Conservation (phyloP, 1,139 yeast genomes). For the Zygosaccharomyces pseudobailii region DNA sequence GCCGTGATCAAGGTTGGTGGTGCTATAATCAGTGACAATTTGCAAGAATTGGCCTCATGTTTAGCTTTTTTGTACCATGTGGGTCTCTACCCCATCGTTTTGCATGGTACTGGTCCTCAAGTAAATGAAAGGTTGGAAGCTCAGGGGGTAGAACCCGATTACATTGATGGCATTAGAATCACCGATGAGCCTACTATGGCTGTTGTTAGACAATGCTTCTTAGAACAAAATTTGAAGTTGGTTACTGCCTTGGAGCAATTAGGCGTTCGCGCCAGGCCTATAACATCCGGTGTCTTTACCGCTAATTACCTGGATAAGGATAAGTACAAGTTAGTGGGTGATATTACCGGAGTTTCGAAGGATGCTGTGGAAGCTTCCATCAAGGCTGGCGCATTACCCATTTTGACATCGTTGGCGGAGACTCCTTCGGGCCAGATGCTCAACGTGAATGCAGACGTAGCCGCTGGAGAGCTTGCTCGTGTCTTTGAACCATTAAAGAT, state of each 20-base stretch:
- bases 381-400: constrained; percentile 94
- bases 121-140: constrained; percentile 89
- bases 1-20: constrained; percentile 99
- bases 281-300: constrained; percentile 94
- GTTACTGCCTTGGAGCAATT: constrained; percentile 93
- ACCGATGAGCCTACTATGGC: constrained; percentile 94
- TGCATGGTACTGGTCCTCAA: constrained; percentile 99
- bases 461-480: constrained; percentile 96
- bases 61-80: constrained; percentile 94
- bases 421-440: constrained; percentile 94
- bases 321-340: constrained; percentile 89
- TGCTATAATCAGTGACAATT: constrained; percentile 92
- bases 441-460: constrained; percentile 97
- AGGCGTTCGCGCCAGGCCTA: constrained; percentile 98
- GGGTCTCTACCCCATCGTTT: constrained; percentile 91
- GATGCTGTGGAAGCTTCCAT: constrained; percentile 92
- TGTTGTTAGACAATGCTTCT: constrained; percentile 89
- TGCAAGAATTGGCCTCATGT: constrained; percentile 91
- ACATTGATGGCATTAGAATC: constrained; percentile 93
- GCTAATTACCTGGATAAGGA: constrained; percentile 90
- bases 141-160: constrained; percentile 94
- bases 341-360: constrained; percentile 79
- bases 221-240: constrained; percentile 88
- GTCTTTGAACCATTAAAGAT: constrained; percentile 95
- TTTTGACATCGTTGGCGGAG: constrained; percentile 92